Evolutionary conservation across 2,329 filamentous ascomycete species (phyloP).

Genomic region (Colletotrichum sp.): DNA sequence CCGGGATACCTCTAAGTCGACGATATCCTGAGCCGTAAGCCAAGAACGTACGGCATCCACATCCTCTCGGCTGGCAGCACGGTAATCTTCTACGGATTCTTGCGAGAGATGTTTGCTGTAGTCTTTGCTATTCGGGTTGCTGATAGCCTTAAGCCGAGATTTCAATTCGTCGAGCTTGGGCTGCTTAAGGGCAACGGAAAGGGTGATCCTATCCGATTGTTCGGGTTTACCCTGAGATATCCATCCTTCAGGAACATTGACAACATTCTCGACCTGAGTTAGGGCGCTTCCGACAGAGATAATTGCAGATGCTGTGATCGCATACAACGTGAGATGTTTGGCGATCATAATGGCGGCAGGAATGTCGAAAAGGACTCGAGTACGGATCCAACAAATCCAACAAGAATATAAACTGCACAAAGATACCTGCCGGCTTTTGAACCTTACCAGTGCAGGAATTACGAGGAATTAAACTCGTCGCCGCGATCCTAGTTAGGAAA

Average conservation of each 20-base stretch:
- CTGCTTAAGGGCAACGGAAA: neutral
- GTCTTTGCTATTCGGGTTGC: neutral
- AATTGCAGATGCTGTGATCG: neutral
- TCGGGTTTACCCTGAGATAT: neutral
- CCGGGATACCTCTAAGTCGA: slow-evolving; percentile 31
- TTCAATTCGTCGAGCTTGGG: neutral
- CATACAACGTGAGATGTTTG: neutral
- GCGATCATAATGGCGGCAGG: neutral
- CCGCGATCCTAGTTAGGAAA: neutral
- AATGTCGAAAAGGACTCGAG: neutral
- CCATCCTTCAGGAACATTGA: neutral
- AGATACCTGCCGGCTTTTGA: neutral
- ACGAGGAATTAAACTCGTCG: neutral
- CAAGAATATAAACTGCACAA: neutral
- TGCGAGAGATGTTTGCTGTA: neutral
- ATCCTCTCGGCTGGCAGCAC: slow-evolving; percentile 21
- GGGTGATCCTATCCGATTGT: neutral
- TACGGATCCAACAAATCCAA: neutral
- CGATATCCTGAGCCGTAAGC: slow-evolving; percentile 43
- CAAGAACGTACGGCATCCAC: slow-evolving; percentile 43
- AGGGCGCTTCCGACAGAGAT: neutral
- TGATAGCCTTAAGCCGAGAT: neutral
- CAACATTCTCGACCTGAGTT: neutral
- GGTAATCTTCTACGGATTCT: neutral
- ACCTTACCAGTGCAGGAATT: neutral